These are phyloP conservation scores for Lotus japonicus DNA, from an alignment of 306 rosid species.

Conservation along the genomic window DNA sequence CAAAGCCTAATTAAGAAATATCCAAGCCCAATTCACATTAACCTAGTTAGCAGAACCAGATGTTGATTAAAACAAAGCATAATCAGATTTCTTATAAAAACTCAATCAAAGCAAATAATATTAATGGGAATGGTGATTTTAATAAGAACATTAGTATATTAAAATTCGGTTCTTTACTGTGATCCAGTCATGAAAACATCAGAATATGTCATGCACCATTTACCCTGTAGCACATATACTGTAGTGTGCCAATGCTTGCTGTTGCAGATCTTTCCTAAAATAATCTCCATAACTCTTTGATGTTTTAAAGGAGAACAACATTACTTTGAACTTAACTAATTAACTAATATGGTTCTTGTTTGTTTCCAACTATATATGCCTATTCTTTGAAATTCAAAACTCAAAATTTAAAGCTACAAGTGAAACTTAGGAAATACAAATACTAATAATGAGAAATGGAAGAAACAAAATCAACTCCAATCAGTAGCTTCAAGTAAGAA, in stretches of 20 bases:
- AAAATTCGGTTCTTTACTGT: not conserved
- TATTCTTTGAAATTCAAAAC: not conserved
- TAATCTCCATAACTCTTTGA: not conserved
- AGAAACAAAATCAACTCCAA: not conserved
- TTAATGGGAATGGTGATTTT: too few relatives aligned
- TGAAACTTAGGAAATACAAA: not conserved
- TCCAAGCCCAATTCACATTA: too few relatives aligned
- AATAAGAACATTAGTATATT: too few relatives aligned
- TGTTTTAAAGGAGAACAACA: not conserved
- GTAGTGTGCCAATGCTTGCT: not conserved
- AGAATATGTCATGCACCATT: not conserved
- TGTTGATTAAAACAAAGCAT: too few relatives aligned
- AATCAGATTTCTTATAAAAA: too few relatives aligned
- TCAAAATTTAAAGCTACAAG: not conserved
- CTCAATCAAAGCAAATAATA: too few relatives aligned
- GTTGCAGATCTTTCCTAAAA: not conserved
- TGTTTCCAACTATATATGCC: not conserved
- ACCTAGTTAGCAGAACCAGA: too few relatives aligned
- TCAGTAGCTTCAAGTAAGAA: not conserved
- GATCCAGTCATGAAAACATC: not conserved
- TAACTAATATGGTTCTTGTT: not conserved
- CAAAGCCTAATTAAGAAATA: too few relatives aligned
- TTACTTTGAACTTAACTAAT: too few relatives aligned
- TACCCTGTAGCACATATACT: not conserved
- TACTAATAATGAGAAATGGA: not conserved